Evolutionary conservation across 1,284 basidiomycete genomes (phyloP).

Genomic region (Dichomitus squalens): DNA sequence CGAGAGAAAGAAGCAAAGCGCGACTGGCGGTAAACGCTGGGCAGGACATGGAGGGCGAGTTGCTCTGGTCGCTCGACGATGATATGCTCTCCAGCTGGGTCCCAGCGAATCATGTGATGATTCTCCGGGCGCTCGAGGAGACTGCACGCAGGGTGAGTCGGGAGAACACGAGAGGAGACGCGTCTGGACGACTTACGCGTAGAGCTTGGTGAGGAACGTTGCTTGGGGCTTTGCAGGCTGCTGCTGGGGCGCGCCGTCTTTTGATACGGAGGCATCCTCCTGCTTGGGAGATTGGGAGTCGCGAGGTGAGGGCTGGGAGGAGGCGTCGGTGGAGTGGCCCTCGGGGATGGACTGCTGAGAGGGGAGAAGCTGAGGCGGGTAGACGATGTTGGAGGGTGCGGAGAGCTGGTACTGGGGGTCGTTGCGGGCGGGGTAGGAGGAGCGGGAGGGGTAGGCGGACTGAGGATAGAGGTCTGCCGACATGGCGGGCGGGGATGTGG

Average conservation of each 20-base stretch:
- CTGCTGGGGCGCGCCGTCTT: constrained; percentile 47
- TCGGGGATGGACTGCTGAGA: constrained; percentile 47
- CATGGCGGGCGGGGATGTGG: constrained; percentile 38
- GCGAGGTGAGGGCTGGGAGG: constrained; percentile 33
- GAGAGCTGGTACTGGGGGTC: constrained; percentile 36
- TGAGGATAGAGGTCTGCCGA: constrained; percentile 73
- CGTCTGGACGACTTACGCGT: constrained; percentile 64
- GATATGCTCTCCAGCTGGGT: constrained; percentile 86
- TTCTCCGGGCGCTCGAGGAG: constrained; percentile 84
- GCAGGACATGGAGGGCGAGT: constrained; percentile 86
- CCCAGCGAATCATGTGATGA: constrained; percentile 93
- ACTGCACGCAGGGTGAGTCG: constrained; percentile 39
- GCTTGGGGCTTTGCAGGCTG: constrained; percentile 78
- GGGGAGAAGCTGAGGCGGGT: constrained; percentile 49
- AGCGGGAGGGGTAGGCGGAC: constrained; percentile 47
- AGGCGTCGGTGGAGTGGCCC: constrained; percentile 39
- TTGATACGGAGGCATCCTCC: constrained; percentile 43
- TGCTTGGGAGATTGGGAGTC: constrained; percentile 37
- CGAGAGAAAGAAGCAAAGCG: constrained; percentile 92
- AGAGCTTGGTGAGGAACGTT: constrained; percentile 90
- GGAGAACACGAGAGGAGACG: constrained; percentile 14
- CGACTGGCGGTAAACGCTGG: constrained; percentile 89
- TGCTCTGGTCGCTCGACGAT: constrained; percentile 90
- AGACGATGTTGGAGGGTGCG: constrained; percentile 38
- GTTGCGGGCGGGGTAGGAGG: constrained; percentile 31